These are phyloP conservation scores for Trametopsis cervina DNA, from an alignment of 768 basidiomycete genomes.

Conservation along the genomic window DNA sequence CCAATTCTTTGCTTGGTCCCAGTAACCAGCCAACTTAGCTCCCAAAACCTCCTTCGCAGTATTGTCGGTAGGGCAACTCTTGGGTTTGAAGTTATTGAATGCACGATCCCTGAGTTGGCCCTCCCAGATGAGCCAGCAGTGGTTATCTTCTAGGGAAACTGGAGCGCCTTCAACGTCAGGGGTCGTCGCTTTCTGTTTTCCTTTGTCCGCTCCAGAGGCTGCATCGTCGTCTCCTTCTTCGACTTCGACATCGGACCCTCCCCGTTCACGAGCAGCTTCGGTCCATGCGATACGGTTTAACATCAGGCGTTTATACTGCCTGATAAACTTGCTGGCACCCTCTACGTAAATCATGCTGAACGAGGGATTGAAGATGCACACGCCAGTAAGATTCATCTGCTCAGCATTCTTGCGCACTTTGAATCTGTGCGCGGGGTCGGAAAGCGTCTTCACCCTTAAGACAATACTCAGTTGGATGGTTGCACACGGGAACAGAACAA, in stretches of 20 bases:
- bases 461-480: not conserved
- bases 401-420: constrained; percentile 97
- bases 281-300: constrained; percentile 89
- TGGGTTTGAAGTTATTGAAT: constrained; percentile 76
- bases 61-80: constrained; percentile 76
- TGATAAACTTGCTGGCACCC: constrained; percentile 79
- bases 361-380: constrained; percentile 84
- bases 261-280: constrained; percentile 76
- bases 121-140: constrained; percentile 90
- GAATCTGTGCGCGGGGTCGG: constrained; percentile 91
- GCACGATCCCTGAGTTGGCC: constrained; percentile 78
- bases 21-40: constrained; percentile 78
- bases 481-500: constrained; percentile 15
- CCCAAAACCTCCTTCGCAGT: constrained; percentile 85
- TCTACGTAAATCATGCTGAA: constrained; percentile 94
- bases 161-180: constrained; percentile 21
- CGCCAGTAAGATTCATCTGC: constrained; percentile 78
- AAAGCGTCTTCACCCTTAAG: constrained; percentile 72
- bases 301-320: constrained; percentile 85
- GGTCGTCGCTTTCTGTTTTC: constrained; percentile 27
- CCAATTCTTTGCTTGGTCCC: constrained; percentile 94
- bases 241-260: constrained; percentile 63
- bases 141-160: constrained; percentile 78
- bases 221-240: constrained; percentile 39
- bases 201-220: constrained; percentile 21